Percentiles rank a stretch among this genome's conserved stretches.
phyloP scores from a whole-genome alignment of 2,329 filamentous ascomycete genomes.

The Acrocalymma vagum region DNA sequence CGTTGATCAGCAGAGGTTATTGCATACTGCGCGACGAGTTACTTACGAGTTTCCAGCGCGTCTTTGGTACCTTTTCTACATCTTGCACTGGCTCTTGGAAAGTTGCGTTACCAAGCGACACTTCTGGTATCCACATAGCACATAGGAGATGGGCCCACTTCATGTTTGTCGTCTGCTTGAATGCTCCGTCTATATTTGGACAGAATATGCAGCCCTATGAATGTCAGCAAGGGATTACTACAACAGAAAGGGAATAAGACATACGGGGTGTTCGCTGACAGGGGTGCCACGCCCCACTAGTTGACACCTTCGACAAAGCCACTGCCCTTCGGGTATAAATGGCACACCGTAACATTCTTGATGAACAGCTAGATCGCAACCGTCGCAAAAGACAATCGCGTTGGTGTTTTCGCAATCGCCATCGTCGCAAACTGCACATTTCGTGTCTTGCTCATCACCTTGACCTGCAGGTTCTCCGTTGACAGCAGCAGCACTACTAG shows the following conservation, averaged over 20 bases:
- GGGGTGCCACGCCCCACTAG: constrained; percentile 91
- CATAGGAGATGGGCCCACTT: constrained; percentile 98
- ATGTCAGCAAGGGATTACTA: constrained; percentile 23
- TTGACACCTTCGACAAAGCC: constrained; percentile 97
- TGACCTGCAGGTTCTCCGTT: constrained; percentile 85
- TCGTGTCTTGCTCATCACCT: constrained; percentile 95
- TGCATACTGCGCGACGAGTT: neutral
- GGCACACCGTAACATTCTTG: constrained; percentile 99
- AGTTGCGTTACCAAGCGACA: constrained; percentile 92
- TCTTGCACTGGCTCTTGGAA: constrained; percentile 99
- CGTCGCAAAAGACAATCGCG: constrained; percentile 98
- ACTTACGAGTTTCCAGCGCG: constrained; percentile 80
- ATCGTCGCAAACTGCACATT: constrained; percentile 97
- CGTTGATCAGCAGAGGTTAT: constrained; percentile 18
- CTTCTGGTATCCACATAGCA: constrained; percentile 98
- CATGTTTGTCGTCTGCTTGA: constrained; percentile 96
- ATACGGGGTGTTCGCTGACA: constrained; percentile 60
- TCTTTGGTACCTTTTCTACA: constrained; percentile 95
- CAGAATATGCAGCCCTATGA: constrained; percentile 83
- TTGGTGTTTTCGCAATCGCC: constrained; percentile 99
- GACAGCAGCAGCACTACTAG: constrained; percentile 92
- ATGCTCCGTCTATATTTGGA: constrained; percentile 95
- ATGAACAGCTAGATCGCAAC: constrained; percentile 95
- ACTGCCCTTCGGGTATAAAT: constrained; percentile 98
- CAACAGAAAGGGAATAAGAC: constrained; percentile 11